Evolutionary conservation across 2,329 filamentous ascomycete species (phyloP).

Genomic region (Nothomitra cinnamomea): DNA sequence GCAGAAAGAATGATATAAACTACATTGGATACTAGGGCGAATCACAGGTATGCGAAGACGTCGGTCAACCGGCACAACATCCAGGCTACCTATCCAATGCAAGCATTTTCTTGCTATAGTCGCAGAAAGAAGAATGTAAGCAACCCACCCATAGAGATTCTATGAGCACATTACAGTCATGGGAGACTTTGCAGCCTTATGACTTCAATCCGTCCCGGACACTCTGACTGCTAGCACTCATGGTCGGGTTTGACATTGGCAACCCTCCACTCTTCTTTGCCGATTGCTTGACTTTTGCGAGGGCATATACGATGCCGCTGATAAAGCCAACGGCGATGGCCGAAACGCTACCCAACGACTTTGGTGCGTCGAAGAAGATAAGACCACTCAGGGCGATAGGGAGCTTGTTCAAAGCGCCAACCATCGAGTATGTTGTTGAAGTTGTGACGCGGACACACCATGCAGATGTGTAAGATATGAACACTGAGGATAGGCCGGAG

Average conservation of each 20-base stretch:
- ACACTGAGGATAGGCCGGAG: constrained; percentile 81
- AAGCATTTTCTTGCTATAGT: background rate
- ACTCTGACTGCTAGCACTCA: constrained; percentile 85
- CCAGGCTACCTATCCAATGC: background rate
- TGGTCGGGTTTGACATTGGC: constrained; percentile 46
- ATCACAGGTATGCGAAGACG: background rate
- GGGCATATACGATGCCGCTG: constrained; percentile 77
- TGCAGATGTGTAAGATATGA: constrained; percentile 98
- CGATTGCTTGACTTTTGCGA: constrained; percentile 70
- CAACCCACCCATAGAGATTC: background rate
- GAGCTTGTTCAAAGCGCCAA: constrained; percentile 93
- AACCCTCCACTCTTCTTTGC: constrained; percentile 49
- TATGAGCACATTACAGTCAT: background rate
- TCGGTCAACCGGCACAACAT: background rate
- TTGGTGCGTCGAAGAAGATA: constrained; percentile 86
- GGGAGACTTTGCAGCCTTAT: constrained; percentile 19
- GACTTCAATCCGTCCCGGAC: constrained; percentile 71
- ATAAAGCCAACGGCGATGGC: constrained; percentile 86
- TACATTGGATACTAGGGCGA: background rate
- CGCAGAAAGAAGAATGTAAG: background rate
- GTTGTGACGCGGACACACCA: constrained; percentile 98
- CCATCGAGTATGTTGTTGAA: constrained; percentile 97
- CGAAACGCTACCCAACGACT: constrained; percentile 80
- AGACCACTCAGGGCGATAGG: constrained; percentile 85
- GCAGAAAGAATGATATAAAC: background rate